Evolutionary conservation across 2,329 filamentous ascomycete species (phyloP).

Genomic region (Cladosporium sp.): DNA sequence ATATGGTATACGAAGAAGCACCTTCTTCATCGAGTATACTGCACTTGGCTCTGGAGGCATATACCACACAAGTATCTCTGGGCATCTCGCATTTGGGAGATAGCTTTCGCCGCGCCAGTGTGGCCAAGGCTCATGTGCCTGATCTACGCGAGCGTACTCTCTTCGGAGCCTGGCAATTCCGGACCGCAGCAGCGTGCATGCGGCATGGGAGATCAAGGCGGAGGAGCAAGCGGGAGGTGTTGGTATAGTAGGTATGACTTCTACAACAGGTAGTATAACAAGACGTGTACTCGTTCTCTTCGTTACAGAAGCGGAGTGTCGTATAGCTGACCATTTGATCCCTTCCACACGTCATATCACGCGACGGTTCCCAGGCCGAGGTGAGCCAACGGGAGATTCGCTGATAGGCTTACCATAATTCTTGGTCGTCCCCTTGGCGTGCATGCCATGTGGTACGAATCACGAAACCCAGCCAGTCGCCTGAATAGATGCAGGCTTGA

Average conservation of each 20-base stretch:
- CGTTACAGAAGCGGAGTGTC: background rate
- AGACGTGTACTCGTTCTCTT: background rate
- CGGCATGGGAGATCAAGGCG: background rate
- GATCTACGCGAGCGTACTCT: background rate
- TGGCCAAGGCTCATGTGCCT: constrained; percentile 8
- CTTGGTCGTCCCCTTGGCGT: constrained; percentile 10
- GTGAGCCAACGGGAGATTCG: background rate
- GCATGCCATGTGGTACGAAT: constrained; percentile 4
- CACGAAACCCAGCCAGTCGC: background rate
- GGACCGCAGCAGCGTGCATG: background rate
- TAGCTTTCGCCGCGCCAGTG: background rate
- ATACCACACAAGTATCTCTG: constrained; percentile 7
- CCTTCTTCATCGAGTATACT: constrained; percentile 12
- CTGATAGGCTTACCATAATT: constrained; percentile 3
- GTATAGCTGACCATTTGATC: background rate
- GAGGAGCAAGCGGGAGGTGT: background rate
- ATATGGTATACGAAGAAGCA: background rate
- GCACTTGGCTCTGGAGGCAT: constrained; percentile 9
- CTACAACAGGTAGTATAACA: too few relatives aligned
- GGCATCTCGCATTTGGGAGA: background rate
- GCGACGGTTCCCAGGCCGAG: background rate
- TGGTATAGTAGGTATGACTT: background rate
- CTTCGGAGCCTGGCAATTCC: background rate
- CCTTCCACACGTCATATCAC: background rate
- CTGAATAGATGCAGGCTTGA: constrained; percentile 2